A percentile compares a stretch with the other conserved stretches of the same genome.
These are phyloP conservation scores for Lactarius hengduanensis DNA, from an alignment of 768 basidiomycete species.

Conservation along the genomic window DNA sequence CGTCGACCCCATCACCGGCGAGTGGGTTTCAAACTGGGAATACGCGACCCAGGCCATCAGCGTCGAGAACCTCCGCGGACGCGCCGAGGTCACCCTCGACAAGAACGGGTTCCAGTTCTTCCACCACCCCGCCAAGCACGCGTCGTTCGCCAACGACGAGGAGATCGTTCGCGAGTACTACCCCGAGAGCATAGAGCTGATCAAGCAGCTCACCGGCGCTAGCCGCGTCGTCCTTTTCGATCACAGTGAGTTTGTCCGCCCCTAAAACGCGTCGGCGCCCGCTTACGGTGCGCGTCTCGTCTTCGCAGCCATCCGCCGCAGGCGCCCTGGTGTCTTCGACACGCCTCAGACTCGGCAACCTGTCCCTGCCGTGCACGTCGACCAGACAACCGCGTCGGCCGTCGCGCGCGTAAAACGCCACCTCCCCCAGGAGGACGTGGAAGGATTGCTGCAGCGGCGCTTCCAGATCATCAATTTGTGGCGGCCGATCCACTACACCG, in stretches of 20 bases:
- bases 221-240: conserved; percentile 61
- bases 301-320: conserved; percentile 44
- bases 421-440: conserved; percentile 42
- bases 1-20: conserved; percentile 33
- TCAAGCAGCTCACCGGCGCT: conserved; percentile 61
- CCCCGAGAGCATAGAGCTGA: conserved; percentile 54
- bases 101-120: conserved; percentile 51
- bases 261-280: background rate
- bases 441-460: conserved; percentile 41
- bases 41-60: conserved; percentile 35
- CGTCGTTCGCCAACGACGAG: conserved; percentile 48
- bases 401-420: conserved; percentile 45
- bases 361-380: conserved; percentile 44
- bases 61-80: conserved; percentile 55
- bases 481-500: conserved; percentile 48
- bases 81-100: conserved; percentile 47
- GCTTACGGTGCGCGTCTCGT: too few species aligned
- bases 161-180: conserved; percentile 59
- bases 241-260: conserved; percentile 48
- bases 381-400: conserved; percentile 45
- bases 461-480: conserved; percentile 57
- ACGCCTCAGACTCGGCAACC: conserved; percentile 45
- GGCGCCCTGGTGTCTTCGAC: conserved; percentile 39
- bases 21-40: conserved; percentile 39
- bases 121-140: conserved; percentile 43